phyloP scores from a whole-genome alignment of 2,329 filamentous ascomycete species.

The Lasiodiplodia citricola region DNA sequence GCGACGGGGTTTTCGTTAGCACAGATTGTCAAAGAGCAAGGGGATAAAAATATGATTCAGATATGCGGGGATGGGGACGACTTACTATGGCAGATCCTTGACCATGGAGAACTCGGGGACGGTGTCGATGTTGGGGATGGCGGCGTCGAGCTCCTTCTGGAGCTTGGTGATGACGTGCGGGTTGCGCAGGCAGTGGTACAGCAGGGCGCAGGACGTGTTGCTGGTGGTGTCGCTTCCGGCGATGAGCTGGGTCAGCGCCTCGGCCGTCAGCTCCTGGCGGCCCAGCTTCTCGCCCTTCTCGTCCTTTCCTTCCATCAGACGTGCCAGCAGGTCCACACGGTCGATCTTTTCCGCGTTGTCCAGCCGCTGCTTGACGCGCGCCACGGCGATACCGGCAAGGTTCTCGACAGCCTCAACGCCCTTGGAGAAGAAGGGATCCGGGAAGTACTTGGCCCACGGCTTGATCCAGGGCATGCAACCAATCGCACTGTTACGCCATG shows the following conservation, averaged over 20 bases:
- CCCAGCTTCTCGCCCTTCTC: slow-evolving; percentile 77
- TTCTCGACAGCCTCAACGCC: slow-evolving; percentile 77
- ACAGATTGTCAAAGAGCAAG: neutral
- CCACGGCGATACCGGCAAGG: slow-evolving; percentile 85
- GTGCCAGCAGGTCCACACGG: slow-evolving; percentile 79
- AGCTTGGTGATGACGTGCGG: slow-evolving; percentile 74
- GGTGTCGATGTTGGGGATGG: slow-evolving; percentile 63
- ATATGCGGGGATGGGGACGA: neutral
- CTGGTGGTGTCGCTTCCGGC: slow-evolving; percentile 78
- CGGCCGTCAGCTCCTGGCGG: slow-evolving; percentile 81
- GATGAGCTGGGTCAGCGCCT: slow-evolving; percentile 87
- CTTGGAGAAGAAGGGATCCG: slow-evolving; percentile 79
- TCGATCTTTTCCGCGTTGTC: slow-evolving; percentile 67
- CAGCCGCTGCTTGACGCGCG: slow-evolving; percentile 75
- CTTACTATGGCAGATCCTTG: slow-evolving; percentile 72
- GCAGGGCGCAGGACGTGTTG: slow-evolving; percentile 80
- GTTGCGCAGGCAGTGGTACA: slow-evolving; percentile 75
- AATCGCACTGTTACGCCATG: slow-evolving; percentile 58
- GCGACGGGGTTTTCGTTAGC: neutral
- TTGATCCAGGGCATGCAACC: slow-evolving; percentile 76
- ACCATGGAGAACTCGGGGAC: slow-evolving; percentile 77
- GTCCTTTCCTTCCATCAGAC: slow-evolving; percentile 85
- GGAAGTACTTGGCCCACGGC: slow-evolving; percentile 79
- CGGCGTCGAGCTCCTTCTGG: slow-evolving; percentile 74
- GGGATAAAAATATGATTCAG: neutral